Evolutionary conservation across 257 asterid genomes (phyloP), one percentile per base, ranked within the genome.

Genomic region (Jasminum sambac): DNA sequence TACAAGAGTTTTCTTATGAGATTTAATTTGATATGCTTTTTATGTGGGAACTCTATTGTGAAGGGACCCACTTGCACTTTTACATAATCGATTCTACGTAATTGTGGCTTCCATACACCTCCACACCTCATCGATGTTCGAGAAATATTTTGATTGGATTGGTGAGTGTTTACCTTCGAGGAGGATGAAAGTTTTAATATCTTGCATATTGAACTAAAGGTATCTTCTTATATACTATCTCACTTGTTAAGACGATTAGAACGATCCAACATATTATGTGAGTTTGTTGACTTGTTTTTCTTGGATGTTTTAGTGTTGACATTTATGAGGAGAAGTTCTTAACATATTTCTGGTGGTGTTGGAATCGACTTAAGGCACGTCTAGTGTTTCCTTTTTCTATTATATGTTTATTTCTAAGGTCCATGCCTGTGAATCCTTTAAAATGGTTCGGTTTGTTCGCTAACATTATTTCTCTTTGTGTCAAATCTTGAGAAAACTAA

Each of bases 121-220:
- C 98, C 99, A 17, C 99, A 95, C 83, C 96, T 95, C 72, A 91
- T 95, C 78, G 99, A 95, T 76, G 84, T 95, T 78, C 91, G 99
- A 63, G 99, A 95, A 88, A 85, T 98, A 82, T 95, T 95, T 83
- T 83, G 86, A 43, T 68, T 91, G 82, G 84, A 95, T 67, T 97
- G 99, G 99, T 95, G 77, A 69, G 88, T 81, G 69, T 73, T 75
- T 63, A 71, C 69, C 26, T 57, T 44, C 25, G 41, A 68, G 26
- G 30, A 52, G 57, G 36, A 48, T 41, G 36, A 36, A 78, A 37
- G 61, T 63, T 38, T n/a, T 66, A 14, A 12, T 43, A 58, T 52
- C 11, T 44, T 69, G 17, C 67, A 39, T 26, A 58, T 64, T 63
- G 67, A 69, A 68, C 42, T 5, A 21, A 70, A 37, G 46, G 13